A percentile compares a stretch with the other conserved stretches of the same genome.
Conservation (phyloP, 2,329 filamentous ascomycete species). For the Geoglossum cookeanum region DNA sequence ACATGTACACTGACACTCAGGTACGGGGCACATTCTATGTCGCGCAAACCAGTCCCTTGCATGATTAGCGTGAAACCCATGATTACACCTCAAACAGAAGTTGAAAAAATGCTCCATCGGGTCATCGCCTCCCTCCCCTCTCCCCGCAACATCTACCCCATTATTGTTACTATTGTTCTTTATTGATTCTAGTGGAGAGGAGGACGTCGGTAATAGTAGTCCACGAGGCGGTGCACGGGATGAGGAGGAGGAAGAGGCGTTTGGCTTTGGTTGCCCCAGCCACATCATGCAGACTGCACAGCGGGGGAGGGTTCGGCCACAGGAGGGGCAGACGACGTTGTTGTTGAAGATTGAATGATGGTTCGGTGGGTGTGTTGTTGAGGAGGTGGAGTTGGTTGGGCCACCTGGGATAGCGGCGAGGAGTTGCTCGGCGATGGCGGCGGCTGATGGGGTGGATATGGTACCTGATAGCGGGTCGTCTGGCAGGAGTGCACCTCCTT, state of each 20-base stretch:
- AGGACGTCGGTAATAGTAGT: too few species aligned
- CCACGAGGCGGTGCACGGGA: slow-evolving; percentile 4
- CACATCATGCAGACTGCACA: slow-evolving; percentile 43
- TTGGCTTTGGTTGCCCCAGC: slow-evolving; percentile 18
- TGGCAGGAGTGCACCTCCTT: slow-evolving; percentile 11
- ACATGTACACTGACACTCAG: slow-evolving; percentile 23
- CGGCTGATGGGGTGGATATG: neutral
- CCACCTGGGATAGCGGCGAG: neutral
- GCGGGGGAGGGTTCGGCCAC: slow-evolving; percentile 41
- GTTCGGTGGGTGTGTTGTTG: neutral
- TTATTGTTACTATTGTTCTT: neutral
- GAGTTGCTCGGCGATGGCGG: slow-evolving; percentile 3
- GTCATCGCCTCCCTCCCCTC: slow-evolving; percentile 16
- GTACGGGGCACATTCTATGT: slow-evolving; percentile 22
- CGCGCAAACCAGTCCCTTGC: slow-evolving; percentile 38
- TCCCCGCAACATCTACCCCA: neutral
- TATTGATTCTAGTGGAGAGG: neutral
- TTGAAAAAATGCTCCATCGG: slow-evolving; percentile 35
- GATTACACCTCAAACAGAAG: slow-evolving; percentile 43
- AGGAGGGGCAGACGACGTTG: slow-evolving; percentile 38
- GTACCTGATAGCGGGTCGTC: slow-evolving; percentile 3
- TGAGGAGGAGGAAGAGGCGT: slow-evolving; percentile 7
- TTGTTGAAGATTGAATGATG: slow-evolving; percentile 11
- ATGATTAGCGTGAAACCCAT: slow-evolving; percentile 45
- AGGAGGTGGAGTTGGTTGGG: neutral